Base-by-base conservation (phyloP, 768 basidiomycete species). In the Amanita brunnescens region DNA sequence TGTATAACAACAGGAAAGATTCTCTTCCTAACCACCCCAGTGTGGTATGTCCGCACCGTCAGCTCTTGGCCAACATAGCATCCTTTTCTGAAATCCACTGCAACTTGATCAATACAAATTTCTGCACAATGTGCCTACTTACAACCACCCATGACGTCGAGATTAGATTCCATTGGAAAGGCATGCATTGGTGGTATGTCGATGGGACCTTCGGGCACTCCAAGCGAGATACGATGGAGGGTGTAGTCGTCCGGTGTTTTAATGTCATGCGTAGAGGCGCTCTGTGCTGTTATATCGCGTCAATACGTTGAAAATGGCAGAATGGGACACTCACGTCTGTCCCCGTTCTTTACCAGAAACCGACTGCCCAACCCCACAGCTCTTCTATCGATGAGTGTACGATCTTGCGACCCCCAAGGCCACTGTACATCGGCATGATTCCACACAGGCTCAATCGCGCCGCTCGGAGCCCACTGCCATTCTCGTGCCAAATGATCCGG, bases 31-130 rank as follows among this genome's bases (percentile, higher is more conserved):
- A 96, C 72, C 23, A 86, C 75, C 9, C 96, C 96, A 5, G 87
- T 97, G 64, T 97, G 92, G 65, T 95, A 95, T 33, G 95, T 97
- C 47, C 96, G 80, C 5, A 96, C 94, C 0, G 94, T 97, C 35
- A 98, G 74, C 61, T 98, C 96, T 72, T 99, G 96, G 7, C 96
- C 96, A 5, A 98, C 85, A 62, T 97, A 98, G 63, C 96, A 99
- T 2, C 96, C 96, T 70, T 99, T 99, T 51, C 90, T 75, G 65
- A 96, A 97, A 67, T 97, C 92, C 63, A 98, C 94, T 74, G 39
- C 47, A 48, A 56, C 21, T n/a, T 55, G 24, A 37, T 37, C 55
- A 42, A 54, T 49, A 32, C 52, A 24, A 52, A 33, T 57, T 47
- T 35, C 52, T 34, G 16, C 10, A 20, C 41, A 30, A 20, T n/a